Conservation (phyloP, 106 monocot species). For the Platanthera zijinensis region DNA sequence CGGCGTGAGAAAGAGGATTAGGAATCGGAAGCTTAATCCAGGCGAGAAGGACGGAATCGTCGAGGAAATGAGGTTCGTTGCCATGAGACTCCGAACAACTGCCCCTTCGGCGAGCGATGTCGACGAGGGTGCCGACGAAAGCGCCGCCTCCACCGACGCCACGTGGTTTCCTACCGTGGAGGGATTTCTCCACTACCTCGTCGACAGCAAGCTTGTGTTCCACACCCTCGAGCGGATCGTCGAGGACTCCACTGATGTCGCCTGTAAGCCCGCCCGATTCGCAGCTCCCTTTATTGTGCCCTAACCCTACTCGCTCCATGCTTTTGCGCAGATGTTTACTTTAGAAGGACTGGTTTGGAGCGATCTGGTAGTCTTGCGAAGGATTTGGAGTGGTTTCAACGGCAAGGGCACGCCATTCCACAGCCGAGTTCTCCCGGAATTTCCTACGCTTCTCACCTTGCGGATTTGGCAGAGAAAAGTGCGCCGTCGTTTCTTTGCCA, state of each 20-base stretch:
- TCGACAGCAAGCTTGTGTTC: conserved; percentile 85
- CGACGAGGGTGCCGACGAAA: neutral
- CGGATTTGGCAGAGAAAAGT: conserved; percentile 60
- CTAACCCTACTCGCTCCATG: neutral
- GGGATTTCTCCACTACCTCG: conserved; percentile 84
- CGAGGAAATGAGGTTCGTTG: conserved; percentile 97
- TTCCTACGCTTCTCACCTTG: conserved; percentile 59
- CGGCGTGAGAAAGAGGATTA: conserved; percentile 37
- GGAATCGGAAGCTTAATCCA: conserved; percentile 64
- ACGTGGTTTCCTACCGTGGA: conserved; percentile 74
- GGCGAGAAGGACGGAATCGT: conserved; percentile 78
- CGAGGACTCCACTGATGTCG: conserved; percentile 66
- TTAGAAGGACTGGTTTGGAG: conserved; percentile 84
- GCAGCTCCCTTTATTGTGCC: neutral
- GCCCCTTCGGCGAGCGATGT: neutral
- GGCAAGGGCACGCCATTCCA: conserved; percentile 50
- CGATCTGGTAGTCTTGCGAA: conserved; percentile 43
- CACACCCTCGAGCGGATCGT: conserved; percentile 72
- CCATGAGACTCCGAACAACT: conserved; percentile 64
- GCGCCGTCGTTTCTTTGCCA: conserved; percentile 85
- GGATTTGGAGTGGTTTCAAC: conserved; percentile 65
- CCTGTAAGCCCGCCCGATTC: conserved; percentile 48
- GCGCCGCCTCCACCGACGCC: neutral
- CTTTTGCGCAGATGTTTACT: conserved; percentile 59
- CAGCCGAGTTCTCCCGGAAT: conserved; percentile 64